phyloP scores from a whole-genome alignment of 2,329 filamentous ascomycete genomes.

The Parastagonospora avenae region DNA sequence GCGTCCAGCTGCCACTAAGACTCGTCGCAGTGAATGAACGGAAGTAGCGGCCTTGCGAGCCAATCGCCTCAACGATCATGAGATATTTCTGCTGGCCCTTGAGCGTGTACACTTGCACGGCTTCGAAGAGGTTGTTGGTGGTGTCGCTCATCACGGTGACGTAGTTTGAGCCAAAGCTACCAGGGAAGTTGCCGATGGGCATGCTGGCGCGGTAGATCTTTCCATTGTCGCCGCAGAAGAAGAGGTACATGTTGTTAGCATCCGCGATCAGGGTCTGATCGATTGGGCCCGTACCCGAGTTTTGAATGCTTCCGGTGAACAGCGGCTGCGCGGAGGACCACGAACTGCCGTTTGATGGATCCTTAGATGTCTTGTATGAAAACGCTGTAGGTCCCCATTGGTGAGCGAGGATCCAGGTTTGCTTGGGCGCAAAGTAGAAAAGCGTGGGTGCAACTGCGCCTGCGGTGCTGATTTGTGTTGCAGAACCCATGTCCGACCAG shows the following conservation, averaged over 20 bases:
- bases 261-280: conserved; percentile 70
- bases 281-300: conserved; percentile 60
- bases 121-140: conserved; percentile 66
- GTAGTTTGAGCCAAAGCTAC: conserved; percentile 60
- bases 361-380: conserved; percentile 63
- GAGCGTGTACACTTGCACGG: conserved; percentile 69
- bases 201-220: conserved; percentile 68
- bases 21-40: conserved; percentile 67
- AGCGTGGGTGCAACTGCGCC: conserved; percentile 64
- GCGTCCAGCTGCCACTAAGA: conserved; percentile 63
- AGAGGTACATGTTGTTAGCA: conserved; percentile 66
- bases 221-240: conserved; percentile 71
- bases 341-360: conserved; percentile 62
- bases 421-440: conserved; percentile 67
- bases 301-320: conserved; percentile 61
- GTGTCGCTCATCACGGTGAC: conserved; percentile 60
- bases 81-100: conserved; percentile 63
- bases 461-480: conserved; percentile 59
- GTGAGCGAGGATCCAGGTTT: conserved; percentile 67
- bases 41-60: conserved; percentile 65
- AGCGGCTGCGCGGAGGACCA: conserved; percentile 62
- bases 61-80: conserved; percentile 70
- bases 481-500: conserved; percentile 59
- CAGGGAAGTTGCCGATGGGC: conserved; percentile 66
- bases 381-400: conserved; percentile 68